Evolutionary conservation across 2,329 filamentous ascomycete species (phyloP).

Genomic region (Fusarium sp.): DNA sequence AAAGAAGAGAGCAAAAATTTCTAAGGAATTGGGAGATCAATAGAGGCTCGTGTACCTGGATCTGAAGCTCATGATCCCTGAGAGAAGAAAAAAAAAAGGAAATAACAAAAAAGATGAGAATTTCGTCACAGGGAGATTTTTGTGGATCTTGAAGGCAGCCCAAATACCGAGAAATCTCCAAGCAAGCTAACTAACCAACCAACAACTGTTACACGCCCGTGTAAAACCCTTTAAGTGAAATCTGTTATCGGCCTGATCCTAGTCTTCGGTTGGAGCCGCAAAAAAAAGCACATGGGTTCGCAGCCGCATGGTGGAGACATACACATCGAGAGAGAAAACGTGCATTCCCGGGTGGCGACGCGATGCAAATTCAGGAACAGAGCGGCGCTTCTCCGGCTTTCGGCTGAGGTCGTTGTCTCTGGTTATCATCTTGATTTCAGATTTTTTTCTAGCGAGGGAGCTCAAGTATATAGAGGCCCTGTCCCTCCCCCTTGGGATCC

Average conservation of each 20-base stretch:
- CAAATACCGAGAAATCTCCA: slow-evolving; percentile 45
- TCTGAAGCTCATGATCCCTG: slow-evolving; percentile 12
- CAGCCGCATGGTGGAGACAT: slow-evolving; percentile 22
- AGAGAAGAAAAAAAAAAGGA: slow-evolving; percentile 8
- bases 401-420: slow-evolving; percentile 20
- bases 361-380: slow-evolving; percentile 5
- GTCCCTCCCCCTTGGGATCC: not conserved
- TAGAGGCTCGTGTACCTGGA: slow-evolving; percentile 12
- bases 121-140: not conserved
- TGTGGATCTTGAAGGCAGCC: slow-evolving; percentile 18
- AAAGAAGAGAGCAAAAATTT: not conserved
- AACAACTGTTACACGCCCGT: not conserved
- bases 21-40: slow-evolving; percentile 5
- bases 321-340: not conserved
- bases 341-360: slow-evolving; percentile 11
- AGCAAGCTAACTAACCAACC: not conserved
- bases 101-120: slow-evolving; percentile 23
- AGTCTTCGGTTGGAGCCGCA: slow-evolving; percentile 39
- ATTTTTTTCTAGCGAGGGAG: not conserved
- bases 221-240: slow-evolving; percentile 7
- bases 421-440: not conserved
- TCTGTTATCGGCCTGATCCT: slow-evolving; percentile 7
- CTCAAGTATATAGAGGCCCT: slow-evolving; percentile 38
- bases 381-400: slow-evolving; percentile 32
- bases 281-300: slow-evolving; percentile 18